Percentiles rank a stretch among this genome's conserved stretches.
phyloP scores from a whole-genome alignment of 2,329 filamentous ascomycete genomes.

The Ceratocystis destructans region DNA sequence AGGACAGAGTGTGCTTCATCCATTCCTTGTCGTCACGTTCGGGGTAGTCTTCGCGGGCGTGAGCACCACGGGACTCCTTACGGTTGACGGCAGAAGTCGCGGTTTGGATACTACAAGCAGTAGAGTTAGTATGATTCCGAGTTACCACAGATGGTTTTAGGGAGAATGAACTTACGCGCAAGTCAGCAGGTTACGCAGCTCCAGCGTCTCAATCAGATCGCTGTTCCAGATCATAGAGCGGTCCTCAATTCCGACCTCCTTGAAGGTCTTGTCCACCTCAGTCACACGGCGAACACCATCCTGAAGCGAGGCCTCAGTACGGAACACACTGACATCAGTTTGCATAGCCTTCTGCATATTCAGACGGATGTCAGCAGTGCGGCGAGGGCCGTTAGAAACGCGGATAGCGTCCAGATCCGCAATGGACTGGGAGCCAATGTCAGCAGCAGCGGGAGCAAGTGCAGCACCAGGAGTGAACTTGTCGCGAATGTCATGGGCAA shows the following conservation, averaged over 20 bases:
- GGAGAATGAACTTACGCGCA: conserved; percentile 59
- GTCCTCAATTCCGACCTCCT: conserved; percentile 86
- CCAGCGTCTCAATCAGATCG: conserved; percentile 88
- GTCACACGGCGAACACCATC: conserved; percentile 82
- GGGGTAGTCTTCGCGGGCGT: conserved; percentile 92
- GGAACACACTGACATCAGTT: conserved; percentile 91
- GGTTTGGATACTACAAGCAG: conserved; percentile 58
- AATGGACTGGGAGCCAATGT: conserved; percentile 81
- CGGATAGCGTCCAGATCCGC: conserved; percentile 73
- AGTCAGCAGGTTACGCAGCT: conserved; percentile 87
- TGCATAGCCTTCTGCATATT: conserved; percentile 99
- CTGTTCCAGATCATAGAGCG: conserved; percentile 99
- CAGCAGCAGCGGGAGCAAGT: conserved; percentile 65
- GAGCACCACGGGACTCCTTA: conserved; percentile 93
- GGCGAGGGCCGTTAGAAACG: conserved; percentile 70
- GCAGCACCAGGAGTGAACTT: conserved; percentile 74
- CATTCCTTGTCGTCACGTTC: conserved; percentile 91
- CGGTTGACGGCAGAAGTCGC: conserved; percentile 79
- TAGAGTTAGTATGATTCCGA: conserved; percentile 18
- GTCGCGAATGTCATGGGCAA: conserved; percentile 92
- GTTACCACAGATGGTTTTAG: neutral
- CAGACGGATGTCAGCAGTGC: conserved; percentile 73
- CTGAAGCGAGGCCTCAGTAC: conserved; percentile 83
- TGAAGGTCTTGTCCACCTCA: conserved; percentile 67
- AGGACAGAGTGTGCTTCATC: conserved; percentile 99